Conservation (phyloP, 805 yeast species). For the Nakazawaea pomicola region DNA sequence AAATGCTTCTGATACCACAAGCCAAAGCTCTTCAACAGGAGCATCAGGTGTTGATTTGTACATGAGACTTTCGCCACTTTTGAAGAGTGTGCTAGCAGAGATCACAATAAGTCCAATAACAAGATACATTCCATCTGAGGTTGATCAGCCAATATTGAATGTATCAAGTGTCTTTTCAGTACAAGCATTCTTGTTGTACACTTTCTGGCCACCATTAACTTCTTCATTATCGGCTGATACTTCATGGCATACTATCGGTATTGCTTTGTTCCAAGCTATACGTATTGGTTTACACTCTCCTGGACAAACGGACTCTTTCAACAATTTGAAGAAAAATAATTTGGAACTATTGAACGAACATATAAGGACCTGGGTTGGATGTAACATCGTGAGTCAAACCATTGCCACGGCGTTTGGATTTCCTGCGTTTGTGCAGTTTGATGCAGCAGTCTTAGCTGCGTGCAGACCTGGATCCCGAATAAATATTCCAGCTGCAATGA, state of each 20-base stretch:
- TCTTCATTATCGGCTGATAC: slow-evolving; percentile 94
- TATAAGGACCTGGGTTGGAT: slow-evolving; percentile 86
- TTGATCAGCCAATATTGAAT: slow-evolving; percentile 76
- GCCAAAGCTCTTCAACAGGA: slow-evolving; percentile 15
- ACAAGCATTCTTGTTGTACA: slow-evolving; percentile 83
- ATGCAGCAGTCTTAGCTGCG: slow-evolving; percentile 56
- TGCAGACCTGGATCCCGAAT: slow-evolving; percentile 40
- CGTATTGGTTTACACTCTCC: slow-evolving; percentile 88
- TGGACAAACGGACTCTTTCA: slow-evolving; percentile 41
- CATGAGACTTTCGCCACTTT: slow-evolving; percentile 57
- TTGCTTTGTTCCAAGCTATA: slow-evolving; percentile 89
- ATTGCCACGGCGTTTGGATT: slow-evolving; percentile 92
- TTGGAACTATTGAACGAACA: slow-evolving; percentile 63
- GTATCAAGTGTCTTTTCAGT: slow-evolving; percentile 91
- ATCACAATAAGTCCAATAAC: slow-evolving; percentile 89
- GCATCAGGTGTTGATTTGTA: slow-evolving; percentile 36
- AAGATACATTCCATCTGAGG: slow-evolving; percentile 71
- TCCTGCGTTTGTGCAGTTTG: slow-evolving; percentile 88
- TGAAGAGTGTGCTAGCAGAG: slow-evolving; percentile 78
- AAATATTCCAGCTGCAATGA: slow-evolving; percentile 53
- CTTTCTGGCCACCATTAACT: slow-evolving; percentile 95
- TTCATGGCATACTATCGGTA: slow-evolving; percentile 92
- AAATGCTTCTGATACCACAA: slow-evolving; percentile 22
- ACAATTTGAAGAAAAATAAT: slow-evolving; percentile 40
- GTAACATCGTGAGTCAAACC: slow-evolving; percentile 85